A percentile compares a stretch with the other conserved stretches of the same genome.
phyloP scores from a whole-genome alignment of 768 basidiomycete species.

The Crucibulum laeve region DNA sequence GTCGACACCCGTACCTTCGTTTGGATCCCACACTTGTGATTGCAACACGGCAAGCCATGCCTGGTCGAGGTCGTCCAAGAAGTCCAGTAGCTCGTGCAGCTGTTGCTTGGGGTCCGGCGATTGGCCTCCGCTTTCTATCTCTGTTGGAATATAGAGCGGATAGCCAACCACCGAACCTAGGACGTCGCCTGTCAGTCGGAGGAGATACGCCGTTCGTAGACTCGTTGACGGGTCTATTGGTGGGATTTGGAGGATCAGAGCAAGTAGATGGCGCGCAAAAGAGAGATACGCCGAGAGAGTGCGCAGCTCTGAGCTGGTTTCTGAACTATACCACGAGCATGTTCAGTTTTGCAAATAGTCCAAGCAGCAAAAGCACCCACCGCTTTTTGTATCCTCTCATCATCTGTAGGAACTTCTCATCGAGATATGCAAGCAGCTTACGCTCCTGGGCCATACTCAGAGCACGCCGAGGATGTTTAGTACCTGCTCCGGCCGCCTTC shows the following conservation, averaged over 20 bases:
- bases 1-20: constrained; percentile 26
- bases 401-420: constrained; percentile 59
- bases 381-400: constrained; percentile 75
- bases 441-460: constrained; percentile 58
- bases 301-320: constrained; percentile 46
- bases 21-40: constrained; percentile 64
- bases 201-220: constrained; percentile 62
- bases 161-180: constrained; percentile 63
- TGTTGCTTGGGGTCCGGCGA: constrained; percentile 5
- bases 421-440: constrained; percentile 59
- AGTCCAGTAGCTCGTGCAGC: constrained; percentile 54
- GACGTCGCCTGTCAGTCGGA: constrained; percentile 68
- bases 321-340: constrained; percentile 30
- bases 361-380: constrained; percentile 32
- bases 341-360: not conserved
- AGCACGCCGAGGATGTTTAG: too few species aligned
- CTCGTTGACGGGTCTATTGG: constrained; percentile 68
- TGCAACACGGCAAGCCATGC: constrained; percentile 69
- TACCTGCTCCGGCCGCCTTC: too few species aligned
- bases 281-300: constrained; percentile 59
- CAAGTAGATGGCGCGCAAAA: constrained; percentile 50
- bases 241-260: constrained; percentile 68
- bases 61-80: constrained; percentile 69
- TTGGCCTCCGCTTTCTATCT: not conserved
- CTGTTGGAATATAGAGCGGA: constrained; percentile 6